phyloP scores from a whole-genome alignment of 2,329 filamentous ascomycete species.

The Botrytis porri region DNA sequence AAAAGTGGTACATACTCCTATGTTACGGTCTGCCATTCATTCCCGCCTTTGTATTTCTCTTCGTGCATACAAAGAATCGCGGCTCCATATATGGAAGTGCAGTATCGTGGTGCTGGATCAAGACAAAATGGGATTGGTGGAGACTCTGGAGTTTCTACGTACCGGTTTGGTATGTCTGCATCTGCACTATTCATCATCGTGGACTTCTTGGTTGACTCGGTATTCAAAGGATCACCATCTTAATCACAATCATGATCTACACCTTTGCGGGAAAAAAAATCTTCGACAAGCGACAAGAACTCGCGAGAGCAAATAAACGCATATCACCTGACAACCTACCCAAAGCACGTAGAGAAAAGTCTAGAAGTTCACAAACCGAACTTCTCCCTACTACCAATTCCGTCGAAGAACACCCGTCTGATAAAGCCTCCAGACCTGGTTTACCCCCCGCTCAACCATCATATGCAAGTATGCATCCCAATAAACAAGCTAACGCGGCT shows the following conservation, averaged over 20 bases:
- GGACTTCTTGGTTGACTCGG: conserved; percentile 40
- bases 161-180: conserved; percentile 53
- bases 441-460: not conserved
- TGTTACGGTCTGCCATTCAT: conserved; percentile 75
- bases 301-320: not conserved
- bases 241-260: conserved; percentile 63
- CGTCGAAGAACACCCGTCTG: conserved; percentile 33
- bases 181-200: too few relatives aligned
- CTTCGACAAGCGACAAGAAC: conserved; percentile 61
- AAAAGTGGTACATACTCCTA: conserved; percentile 64
- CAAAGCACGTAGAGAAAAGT: not conserved
- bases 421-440: not conserved
- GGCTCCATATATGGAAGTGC: conserved; percentile 71
- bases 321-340: not conserved
- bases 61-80: conserved; percentile 51
- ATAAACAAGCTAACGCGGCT: conserved; percentile 50
- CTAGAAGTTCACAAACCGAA: conserved; percentile 49
- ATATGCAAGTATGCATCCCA: not conserved
- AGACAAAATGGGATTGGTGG: conserved; percentile 63
- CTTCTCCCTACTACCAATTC: conserved; percentile 41
- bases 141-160: conserved; percentile 74
- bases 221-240: conserved; percentile 56
- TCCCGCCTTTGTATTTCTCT: conserved; percentile 65
- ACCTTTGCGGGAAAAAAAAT: conserved; percentile 64
- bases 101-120: conserved; percentile 79